Evolutionary conservation across 208 protist species (phyloP).

Genomic region (Crithidia mellificae): DNA sequence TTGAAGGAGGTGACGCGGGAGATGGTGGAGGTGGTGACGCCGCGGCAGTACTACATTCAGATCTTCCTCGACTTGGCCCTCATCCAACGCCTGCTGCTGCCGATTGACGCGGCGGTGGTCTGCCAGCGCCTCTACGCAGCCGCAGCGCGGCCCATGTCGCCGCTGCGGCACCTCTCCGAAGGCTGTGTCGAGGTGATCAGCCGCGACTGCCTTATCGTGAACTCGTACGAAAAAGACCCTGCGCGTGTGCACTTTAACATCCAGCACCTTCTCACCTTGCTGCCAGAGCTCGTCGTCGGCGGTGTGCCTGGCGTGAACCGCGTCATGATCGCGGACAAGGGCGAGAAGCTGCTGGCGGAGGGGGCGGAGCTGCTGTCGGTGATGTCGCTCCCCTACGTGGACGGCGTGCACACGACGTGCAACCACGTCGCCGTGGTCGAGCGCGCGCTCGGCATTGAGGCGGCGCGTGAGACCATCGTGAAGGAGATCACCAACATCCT

Average conservation of each 20-base stretch:
- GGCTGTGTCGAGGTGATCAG: conserved; percentile 69
- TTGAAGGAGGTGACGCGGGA: conserved; percentile 90
- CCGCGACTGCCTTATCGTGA: conserved; percentile 69
- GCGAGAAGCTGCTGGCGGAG: conserved; percentile 91
- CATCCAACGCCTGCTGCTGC: conserved; percentile 92
- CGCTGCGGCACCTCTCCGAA: conserved; percentile 90
- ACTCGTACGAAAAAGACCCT: conserved; percentile 56
- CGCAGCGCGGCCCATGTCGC: conserved; percentile 69
- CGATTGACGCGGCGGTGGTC: conserved; percentile 88
- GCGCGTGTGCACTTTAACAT: conserved; percentile 76
- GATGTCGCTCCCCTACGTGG: conserved; percentile 95
- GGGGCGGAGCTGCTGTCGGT: conserved; percentile 92
- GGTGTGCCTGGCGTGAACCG: conserved; percentile 94
- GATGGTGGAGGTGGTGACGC: conserved; percentile 88
- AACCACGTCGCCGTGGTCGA: conserved; percentile 99
- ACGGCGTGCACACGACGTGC: conserved; percentile 85
- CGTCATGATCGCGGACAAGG: conserved; percentile 94
- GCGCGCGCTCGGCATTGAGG: conserved; percentile 97
- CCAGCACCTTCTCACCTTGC: conserved; percentile 81
- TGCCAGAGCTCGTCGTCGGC: conserved; percentile 92
- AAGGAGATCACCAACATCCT: conserved; percentile 97
- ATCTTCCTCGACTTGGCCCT: conserved; percentile 93
- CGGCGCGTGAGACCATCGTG: conserved; percentile 96
- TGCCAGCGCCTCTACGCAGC: conserved; percentile 72
- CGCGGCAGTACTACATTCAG: conserved; percentile 85